A percentile compares a stretch with the other conserved stretches of the same genome.
phyloP scores from a whole-genome alignment of 2,329 filamentous ascomycete species.

The Didymella arachidicola region DNA sequence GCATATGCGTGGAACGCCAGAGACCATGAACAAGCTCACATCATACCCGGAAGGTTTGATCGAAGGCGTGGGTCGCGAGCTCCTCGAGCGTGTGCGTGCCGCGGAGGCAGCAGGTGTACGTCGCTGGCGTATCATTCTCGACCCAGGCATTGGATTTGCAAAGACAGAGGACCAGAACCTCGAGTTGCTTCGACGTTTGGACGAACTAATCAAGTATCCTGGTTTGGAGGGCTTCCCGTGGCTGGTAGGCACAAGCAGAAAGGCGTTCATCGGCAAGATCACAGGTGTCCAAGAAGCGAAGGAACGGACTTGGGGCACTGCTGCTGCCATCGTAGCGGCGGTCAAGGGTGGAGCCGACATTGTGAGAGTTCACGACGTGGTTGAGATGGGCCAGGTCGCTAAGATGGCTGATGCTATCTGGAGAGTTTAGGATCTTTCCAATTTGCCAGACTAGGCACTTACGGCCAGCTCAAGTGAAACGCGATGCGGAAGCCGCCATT shows the following conservation, averaged over 20 bases:
- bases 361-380: constrained; percentile 88
- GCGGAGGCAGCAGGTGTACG: constrained; percentile 85
- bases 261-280: constrained; percentile 84
- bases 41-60: constrained; percentile 74
- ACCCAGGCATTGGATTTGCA: constrained; percentile 93
- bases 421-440: constrained; percentile 51
- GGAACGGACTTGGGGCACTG: constrained; percentile 83
- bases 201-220: constrained; percentile 59
- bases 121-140: constrained; percentile 92
- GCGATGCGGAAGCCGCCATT: neutral
- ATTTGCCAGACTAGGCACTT: neutral
- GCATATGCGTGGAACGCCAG: constrained; percentile 91
- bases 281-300: constrained; percentile 76
- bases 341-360: constrained; percentile 89
- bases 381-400: constrained; percentile 83
- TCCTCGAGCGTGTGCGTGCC: constrained; percentile 72
- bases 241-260: constrained; percentile 88
- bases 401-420: constrained; percentile 95
- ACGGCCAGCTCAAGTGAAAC: neutral
- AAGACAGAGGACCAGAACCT: constrained; percentile 85
- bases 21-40: constrained; percentile 74
- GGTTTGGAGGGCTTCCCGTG: constrained; percentile 78
- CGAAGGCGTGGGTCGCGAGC: constrained; percentile 70
- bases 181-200: constrained; percentile 73
- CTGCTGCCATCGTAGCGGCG: constrained; percentile 84